Evolutionary conservation across 805 yeast species (phyloP).

Genomic region (Myxozyma geophila): DNA sequence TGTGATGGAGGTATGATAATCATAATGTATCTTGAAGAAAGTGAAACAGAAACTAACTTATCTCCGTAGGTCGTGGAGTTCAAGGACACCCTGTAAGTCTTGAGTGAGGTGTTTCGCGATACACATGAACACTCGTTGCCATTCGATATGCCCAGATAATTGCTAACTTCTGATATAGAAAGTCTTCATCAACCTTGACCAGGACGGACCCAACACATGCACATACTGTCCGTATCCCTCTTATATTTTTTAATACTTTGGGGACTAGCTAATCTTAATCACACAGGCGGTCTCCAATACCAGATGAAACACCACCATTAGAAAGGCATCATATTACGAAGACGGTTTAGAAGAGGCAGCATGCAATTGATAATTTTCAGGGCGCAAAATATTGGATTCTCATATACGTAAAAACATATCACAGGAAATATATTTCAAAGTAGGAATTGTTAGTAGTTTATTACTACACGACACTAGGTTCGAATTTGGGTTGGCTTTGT

Average conservation of each 20-base stretch:
- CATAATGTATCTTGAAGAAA: neutral
- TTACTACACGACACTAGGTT: no score
- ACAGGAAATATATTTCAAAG: neutral
- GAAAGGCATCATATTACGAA: neutral
- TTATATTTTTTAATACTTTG: neutral
- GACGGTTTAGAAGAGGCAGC: neutral
- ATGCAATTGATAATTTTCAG: slow-evolving; percentile 3
- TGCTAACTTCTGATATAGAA: slow-evolving; percentile 43
- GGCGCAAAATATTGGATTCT: slow-evolving; percentile 16
- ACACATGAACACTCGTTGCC: neutral
- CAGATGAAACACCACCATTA: slow-evolving; percentile 33
- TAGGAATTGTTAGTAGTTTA: neutral
- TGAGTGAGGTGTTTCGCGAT: neutral
- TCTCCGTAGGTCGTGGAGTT: slow-evolving; percentile 55
- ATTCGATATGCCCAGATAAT: neutral
- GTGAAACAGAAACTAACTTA: neutral
- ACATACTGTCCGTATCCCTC: slow-evolving; percentile 60
- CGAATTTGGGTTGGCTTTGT: no score
- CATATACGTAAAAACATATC: neutral
- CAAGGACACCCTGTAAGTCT: slow-evolving; percentile 71
- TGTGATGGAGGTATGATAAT: slow-evolving; percentile 66
- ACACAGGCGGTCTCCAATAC: slow-evolving; percentile 33
- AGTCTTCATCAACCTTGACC: slow-evolving; percentile 78
- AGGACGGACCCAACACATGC: slow-evolving; percentile 71
- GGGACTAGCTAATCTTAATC: neutral